Base-by-base conservation (phyloP, 106 monocot genomes). In the Dioscorea alata region DNA sequence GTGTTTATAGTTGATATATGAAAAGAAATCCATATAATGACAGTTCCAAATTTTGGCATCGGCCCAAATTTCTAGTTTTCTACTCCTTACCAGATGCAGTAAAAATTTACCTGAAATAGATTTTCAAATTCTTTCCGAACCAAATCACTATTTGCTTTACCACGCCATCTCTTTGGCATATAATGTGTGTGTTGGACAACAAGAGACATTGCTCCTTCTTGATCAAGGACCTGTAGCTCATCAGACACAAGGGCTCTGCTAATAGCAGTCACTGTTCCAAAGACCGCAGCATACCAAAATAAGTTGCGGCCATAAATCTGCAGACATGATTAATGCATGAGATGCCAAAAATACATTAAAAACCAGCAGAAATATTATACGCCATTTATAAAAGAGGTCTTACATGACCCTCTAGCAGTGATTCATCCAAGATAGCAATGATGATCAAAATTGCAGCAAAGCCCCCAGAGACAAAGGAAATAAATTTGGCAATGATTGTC, bases 401-500 rank as follows among this genome's bases (percentile, higher is more conserved):
- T 90, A 99, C 99, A 77, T 93, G 99, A 4, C 99, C 99, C 69
- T 99, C 99, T 12, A 99, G 79, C n/a, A 99, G 73, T 64, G 93
- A 93, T 72, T 99, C 99, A 28, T 93, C 99, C 33, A 93, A 67
- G 67, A 99, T 77, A 48, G 90, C 99, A 71, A 99, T 88, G 50
- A 99, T 99, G 48, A 99, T 90, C 35, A 99, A 65, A 64, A 90
- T 68, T 22, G 93, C 99, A 65, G 93, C 99, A 68, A 99, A 85
- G 24, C 99, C 99, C 60, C 99, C 93, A 59, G 85, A 99, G 15
- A 99, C 93, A 69, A 99, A 99, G 50, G 90, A 90, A 48, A 93
- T 83, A 62, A 99, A 93, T 74, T 93, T 93, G 59, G 93, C 93
- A 74, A 93, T 74, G 21, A 85, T 85, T 52, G 93, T 81, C 65